A percentile compares a stretch with the other conserved stretches of the same genome.
These are phyloP conservation scores for Colletotrichum sp. DNA, from an alignment of 2,329 filamentous ascomycete species.

Conservation along the genomic window DNA sequence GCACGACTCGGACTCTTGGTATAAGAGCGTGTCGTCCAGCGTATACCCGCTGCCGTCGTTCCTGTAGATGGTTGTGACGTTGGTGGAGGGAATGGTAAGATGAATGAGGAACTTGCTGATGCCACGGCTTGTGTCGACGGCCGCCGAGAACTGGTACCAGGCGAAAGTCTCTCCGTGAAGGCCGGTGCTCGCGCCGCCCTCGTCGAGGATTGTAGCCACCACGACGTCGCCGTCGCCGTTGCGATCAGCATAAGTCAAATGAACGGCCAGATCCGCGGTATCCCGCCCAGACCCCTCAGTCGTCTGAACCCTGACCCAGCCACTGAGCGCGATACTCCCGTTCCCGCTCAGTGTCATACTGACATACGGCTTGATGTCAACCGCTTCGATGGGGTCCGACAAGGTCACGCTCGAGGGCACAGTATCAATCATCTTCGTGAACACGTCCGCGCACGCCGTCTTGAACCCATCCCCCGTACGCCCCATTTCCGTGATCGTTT, in stretches of 20 bases:
- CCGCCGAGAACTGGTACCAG: slow-evolving; percentile 32
- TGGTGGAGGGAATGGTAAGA: slow-evolving; percentile 26
- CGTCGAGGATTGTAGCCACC: not conserved
- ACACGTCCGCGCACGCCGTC: slow-evolving; percentile 30
- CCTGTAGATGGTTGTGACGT: slow-evolving; percentile 23
- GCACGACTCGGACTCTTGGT: slow-evolving; percentile 29
- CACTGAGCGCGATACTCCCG: slow-evolving; percentile 27
- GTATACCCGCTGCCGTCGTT: slow-evolving; percentile 32
- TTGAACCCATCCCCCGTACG: slow-evolving; percentile 39
- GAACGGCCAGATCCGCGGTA: slow-evolving; percentile 19
- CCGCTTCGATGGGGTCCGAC: slow-evolving; percentile 29
- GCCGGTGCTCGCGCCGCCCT: slow-evolving; percentile 26
- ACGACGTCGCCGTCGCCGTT: slow-evolving; percentile 8
- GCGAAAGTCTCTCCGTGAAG: slow-evolving; percentile 28
- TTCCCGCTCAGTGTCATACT: slow-evolving; percentile 28
- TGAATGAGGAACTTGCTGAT: slow-evolving; percentile 35
- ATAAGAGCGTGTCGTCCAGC: slow-evolving; percentile 29
- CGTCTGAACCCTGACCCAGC: slow-evolving; percentile 28
- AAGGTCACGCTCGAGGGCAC: slow-evolving; percentile 33
- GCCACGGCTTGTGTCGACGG: slow-evolving; percentile 26
- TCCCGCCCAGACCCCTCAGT: slow-evolving; percentile 17
- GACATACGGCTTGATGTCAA: slow-evolving; percentile 35
- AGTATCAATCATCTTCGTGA: slow-evolving; percentile 38
- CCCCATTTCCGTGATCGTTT: slow-evolving; percentile 42
- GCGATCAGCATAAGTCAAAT: slow-evolving; percentile 16